Evolutionary conservation across 2,329 filamentous ascomycete species (phyloP).

Genomic region (Fusarium sp.): DNA sequence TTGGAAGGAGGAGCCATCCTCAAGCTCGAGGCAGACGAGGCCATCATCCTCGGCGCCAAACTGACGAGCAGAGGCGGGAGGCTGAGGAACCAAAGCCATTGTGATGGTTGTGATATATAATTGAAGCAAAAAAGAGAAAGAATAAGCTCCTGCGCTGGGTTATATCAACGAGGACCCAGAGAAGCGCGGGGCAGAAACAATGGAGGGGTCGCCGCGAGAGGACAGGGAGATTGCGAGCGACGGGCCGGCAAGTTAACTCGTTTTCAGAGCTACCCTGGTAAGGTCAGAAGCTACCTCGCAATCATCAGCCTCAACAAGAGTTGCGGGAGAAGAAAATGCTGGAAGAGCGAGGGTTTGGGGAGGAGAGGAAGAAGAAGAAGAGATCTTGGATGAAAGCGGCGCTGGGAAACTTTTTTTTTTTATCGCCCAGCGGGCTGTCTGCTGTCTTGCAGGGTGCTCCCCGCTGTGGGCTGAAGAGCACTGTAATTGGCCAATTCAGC

Average conservation of each 20-base stretch:
- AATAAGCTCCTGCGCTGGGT: constrained; percentile 28
- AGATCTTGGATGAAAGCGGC: constrained; percentile 36
- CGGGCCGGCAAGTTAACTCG: constrained; percentile 53
- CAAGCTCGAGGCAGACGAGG: constrained; percentile 87
- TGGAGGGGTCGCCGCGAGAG: constrained; percentile 36
- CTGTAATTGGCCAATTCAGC: constrained; percentile 45
- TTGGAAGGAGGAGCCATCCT: constrained; percentile 91
- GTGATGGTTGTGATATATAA: constrained; percentile 18
- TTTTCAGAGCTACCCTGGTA: constrained; percentile 54
- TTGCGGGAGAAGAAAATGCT: constrained; percentile 34
- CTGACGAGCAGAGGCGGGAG: constrained; percentile 72
- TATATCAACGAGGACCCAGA: constrained; percentile 31
- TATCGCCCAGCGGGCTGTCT: constrained; percentile 28
- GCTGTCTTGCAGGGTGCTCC: constrained; percentile 29
- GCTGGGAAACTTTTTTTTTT: constrained; percentile 48
- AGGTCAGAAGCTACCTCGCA: constrained; percentile 55
- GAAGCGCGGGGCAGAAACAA: constrained; percentile 49
- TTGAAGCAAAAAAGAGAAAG: constrained; percentile 19
- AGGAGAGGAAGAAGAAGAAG: constrained; percentile 36
- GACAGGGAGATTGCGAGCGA: constrained; percentile 49
- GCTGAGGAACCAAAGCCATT: constrained; percentile 54
- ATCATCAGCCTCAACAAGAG: constrained; percentile 52
- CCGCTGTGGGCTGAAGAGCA: constrained; percentile 26
- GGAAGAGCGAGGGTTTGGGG: constrained; percentile 42
- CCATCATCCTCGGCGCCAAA: constrained; percentile 65